Evolutionary conservation across 495 filamentous ascomycete species (phyloP).

Genomic region (Cudoniella acicularis): DNA sequence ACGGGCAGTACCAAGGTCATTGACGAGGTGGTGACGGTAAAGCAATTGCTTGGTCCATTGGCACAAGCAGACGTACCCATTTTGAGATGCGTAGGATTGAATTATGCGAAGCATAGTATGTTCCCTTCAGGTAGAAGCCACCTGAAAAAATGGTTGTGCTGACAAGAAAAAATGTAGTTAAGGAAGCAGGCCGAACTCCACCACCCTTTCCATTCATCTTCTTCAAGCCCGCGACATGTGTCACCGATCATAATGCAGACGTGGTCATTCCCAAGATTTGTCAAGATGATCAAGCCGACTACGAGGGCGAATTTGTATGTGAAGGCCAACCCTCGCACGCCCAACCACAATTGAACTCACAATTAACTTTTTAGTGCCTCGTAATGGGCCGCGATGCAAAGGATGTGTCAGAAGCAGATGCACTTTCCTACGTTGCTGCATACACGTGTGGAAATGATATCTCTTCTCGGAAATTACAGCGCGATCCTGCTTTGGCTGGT

Average conservation of each 20-base stretch:
- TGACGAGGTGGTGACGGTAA: constrained; percentile 31
- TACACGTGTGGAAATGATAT: constrained; percentile 50
- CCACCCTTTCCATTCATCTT: constrained; percentile 48
- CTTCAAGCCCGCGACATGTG: constrained; percentile 44
- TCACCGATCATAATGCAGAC: constrained; percentile 37
- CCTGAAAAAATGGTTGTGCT: neutral
- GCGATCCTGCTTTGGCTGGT: constrained; percentile 32
- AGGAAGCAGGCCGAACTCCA: constrained; percentile 43
- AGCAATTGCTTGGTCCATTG: constrained; percentile 34
- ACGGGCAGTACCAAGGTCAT: constrained; percentile 32
- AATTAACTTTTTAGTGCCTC: constrained; percentile 17
- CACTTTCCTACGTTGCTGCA: constrained; percentile 44
- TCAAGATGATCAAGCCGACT: constrained; percentile 47
- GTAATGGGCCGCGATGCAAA: constrained; percentile 44
- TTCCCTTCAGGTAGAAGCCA: neutral
- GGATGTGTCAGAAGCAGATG: constrained; percentile 37
- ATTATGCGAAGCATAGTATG: constrained; percentile 39
- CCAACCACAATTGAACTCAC: neutral
- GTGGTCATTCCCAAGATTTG: constrained; percentile 45
- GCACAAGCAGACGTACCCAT: constrained; percentile 35
- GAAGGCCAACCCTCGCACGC: too few species aligned
- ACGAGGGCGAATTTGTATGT: constrained; percentile 48
- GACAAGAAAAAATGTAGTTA: constrained; percentile 30
- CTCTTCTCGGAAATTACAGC: constrained; percentile 43
- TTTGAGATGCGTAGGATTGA: constrained; percentile 38